A percentile compares a stretch with the other conserved stretches of the same genome.
Conservation (phyloP, 768 basidiomycete genomes). For the Tylopilus rubrobrunneus region DNA sequence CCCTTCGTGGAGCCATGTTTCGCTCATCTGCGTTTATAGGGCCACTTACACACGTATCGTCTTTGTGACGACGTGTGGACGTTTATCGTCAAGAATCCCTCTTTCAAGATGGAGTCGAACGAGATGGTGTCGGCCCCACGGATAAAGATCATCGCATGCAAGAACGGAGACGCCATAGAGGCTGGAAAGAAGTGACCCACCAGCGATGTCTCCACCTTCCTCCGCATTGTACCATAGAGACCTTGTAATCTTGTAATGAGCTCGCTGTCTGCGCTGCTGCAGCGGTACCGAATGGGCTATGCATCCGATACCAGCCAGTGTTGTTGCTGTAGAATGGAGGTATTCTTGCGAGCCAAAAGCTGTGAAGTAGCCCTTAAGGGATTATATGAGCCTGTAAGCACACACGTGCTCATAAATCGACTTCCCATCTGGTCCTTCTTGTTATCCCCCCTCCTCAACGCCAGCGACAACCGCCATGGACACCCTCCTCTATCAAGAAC, state of each 20-base stretch:
- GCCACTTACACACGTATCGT: slow-evolving; percentile 88
- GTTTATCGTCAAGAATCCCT: slow-evolving; percentile 90
- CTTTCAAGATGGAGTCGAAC: slow-evolving; percentile 94
- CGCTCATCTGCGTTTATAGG: slow-evolving; percentile 41
- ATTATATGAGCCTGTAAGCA: neutral
- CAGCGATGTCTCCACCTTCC: neutral
- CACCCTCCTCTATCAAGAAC: slow-evolving; percentile 42
- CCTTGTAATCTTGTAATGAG: slow-evolving; percentile 30
- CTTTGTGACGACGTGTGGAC: slow-evolving; percentile 98
- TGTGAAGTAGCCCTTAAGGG: neutral
- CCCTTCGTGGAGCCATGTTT: neutral
- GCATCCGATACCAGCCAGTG: neutral
- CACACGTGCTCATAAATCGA: slow-evolving; percentile 23
- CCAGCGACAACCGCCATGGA: slow-evolving; percentile 27
- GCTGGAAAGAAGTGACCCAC: slow-evolving; percentile 66
- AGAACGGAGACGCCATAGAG: slow-evolving; percentile 87
- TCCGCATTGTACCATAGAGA: slow-evolving; percentile 23
- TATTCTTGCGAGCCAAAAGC: neutral
- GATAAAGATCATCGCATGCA: slow-evolving; percentile 98
- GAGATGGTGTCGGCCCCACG: slow-evolving; percentile 68
- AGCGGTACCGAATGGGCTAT: neutral
- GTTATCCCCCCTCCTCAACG: slow-evolving; percentile 8
- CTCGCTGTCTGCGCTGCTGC: neutral
- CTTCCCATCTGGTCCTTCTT: slow-evolving; percentile 19
- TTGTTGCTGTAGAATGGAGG: slow-evolving; percentile 9